Base-by-base conservation (phyloP, 345 rosid genomes). In the Moricandia arvensis region DNA sequence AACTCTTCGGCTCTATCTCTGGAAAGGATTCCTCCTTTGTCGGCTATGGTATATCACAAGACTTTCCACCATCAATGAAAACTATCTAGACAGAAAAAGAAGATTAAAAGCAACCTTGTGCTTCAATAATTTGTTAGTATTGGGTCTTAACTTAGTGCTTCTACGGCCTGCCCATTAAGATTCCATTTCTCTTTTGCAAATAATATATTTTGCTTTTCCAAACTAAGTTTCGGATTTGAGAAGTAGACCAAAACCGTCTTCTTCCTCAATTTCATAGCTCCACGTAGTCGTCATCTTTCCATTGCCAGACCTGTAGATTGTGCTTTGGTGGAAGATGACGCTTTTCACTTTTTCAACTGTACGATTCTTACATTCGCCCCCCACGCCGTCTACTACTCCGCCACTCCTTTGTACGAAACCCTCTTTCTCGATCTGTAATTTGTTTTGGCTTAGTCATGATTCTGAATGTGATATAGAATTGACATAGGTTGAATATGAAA, bases 321-420 rank as follows among this genome's bases (percentile, higher is more conserved):
- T 29, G 11, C 8, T 65, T 55, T 27, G 30, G 73, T 29, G 59
- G 45, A 57, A 69, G 55, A 93, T 93, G 98, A 93, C 98, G 78
- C 60, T 91, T 61, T 93, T 69, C 98, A 93, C 83, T 93, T 93
- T 87, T 91, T 93, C 88, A 93, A 93, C 85, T 93, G 98, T 68
- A 96, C 98, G 24, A 93, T 93, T 82, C 93, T 93, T 80, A 91
- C 97, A 31, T 93, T 91, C 75, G 98, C 93, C 7, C 98, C 98
- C 73, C 98, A 93, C 83, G 98, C 98, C 80, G 96, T 93, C 69
- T 93, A n/a, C n/a, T n/a, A n/a, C n/a, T n/a, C n/a, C n/a, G n/a
- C n/a, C n/a, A n/a, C n/a, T n/a, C n/a, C n/a, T 0, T 69, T 91
- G 98, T 93, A 83, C 9, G 84, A 30, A 30, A 30, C 12, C 71